A percentile compares a stretch with the other conserved stretches of the same genome.
Conservation (phyloP, 2,329 filamentous ascomycete genomes). For the Calonectria hongkongensis region DNA sequence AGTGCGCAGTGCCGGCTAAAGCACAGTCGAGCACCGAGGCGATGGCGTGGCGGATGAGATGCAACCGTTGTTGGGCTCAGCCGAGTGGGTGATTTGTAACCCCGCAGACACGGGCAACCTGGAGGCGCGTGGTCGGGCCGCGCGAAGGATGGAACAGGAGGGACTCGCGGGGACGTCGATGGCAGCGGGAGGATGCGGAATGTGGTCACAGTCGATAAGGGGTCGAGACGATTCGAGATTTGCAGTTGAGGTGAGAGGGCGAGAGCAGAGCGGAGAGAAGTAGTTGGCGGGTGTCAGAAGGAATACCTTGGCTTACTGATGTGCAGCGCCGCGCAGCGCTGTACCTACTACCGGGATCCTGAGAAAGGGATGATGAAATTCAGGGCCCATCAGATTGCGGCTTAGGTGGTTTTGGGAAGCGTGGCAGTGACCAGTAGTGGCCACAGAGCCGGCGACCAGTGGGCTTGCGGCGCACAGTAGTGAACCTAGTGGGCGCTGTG, state of each 20-base stretch:
- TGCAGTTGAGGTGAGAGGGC: conserved; percentile 37
- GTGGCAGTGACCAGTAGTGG: conserved; percentile 38
- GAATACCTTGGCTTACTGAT: conserved; percentile 23
- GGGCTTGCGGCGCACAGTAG: conserved; percentile 23
- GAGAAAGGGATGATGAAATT: conserved; percentile 55
- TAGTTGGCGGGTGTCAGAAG: conserved; percentile 42
- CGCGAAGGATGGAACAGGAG: conserved; percentile 46
- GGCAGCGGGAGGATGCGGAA: conserved; percentile 27
- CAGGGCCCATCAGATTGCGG: conserved; percentile 51
- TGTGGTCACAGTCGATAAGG: conserved; percentile 41
- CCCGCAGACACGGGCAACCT: conserved; percentile 51
- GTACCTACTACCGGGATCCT: conserved; percentile 40
- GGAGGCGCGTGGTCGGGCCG: conserved; percentile 52
- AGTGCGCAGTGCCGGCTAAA: conserved; percentile 44
- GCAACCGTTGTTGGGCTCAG: conserved; percentile 45
- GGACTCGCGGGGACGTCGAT: conserved; percentile 35
- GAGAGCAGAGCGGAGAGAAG: conserved; percentile 47
- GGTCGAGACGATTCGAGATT: conserved; percentile 37
- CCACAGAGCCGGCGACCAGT: conserved; percentile 22
- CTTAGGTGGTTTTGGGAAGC: conserved; percentile 45
- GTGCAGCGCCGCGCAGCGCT: conserved; percentile 17
- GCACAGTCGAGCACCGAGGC: conserved; percentile 43
- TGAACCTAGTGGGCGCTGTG: conserved; percentile 39
- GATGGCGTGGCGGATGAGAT: conserved; percentile 49
- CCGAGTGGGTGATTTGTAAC: conserved; percentile 55